Base-by-base conservation (phyloP, 306 rosid species). In the Sphenostylis stenocarpa region DNA sequence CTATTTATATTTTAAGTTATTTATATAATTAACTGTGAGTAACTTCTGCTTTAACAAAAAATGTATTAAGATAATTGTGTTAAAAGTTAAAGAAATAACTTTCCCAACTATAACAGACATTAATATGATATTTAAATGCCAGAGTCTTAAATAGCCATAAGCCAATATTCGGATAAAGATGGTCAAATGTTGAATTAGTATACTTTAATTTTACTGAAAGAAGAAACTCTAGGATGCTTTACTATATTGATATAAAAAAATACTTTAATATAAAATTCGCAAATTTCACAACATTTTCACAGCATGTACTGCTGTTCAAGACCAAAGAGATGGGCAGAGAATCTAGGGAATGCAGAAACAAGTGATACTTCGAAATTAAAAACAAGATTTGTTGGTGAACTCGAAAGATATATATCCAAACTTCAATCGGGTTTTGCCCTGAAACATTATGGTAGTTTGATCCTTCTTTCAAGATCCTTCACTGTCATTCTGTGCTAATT, bases 301-400 rank as follows among this genome's bases (percentile, higher is more conserved):
- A 23, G 39, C 53, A 1, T 23, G 24, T 15, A 23, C 26, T 24
- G 11, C 51, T 38, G 24, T 38, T 72, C 77, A 23, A 57, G 67
- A 38, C 14, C 60, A 28, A 19, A 61, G n/a, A 75, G 21, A 20
- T 33, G 14, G 64, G 13, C 9, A 53, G 29, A 63, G 12, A n/a
- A 21, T 16, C 72, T 44, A 8, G 39, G 31, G 5, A 64, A 34
- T 33, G 17, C 34, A 20, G 20, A 15, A 65, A 28, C 21, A 44
- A 62, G 17, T 31, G 70, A 49, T 75, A 21, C 12, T 20, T 45
- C 34, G 38, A 6, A 33, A 60, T 33, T 52, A 10, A 48, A 65
- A 56, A 56, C 38, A 49, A 49, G 56, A 65, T 45, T 29, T 16
- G 70, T 69, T 70, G 68, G 80, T 76, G 77, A 81, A 31, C 67